Evolutionary conservation across 2,329 filamentous ascomycete species (phyloP).

Genomic region (Dendrostoma leiphaemia): DNA sequence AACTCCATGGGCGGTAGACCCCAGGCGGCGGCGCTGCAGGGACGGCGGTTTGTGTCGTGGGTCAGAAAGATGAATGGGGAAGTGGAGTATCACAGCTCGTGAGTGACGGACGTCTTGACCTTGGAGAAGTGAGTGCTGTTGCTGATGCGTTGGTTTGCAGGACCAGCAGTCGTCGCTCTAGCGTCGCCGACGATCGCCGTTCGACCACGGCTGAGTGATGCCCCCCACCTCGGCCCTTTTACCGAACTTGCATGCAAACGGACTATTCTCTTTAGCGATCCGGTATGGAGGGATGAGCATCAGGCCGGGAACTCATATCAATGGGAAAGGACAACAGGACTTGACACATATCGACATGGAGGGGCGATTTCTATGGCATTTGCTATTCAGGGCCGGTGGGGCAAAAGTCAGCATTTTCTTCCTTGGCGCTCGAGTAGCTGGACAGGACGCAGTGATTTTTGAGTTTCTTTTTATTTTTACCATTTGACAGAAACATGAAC

Average conservation of each 20-base stretch:
- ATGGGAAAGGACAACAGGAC: neutral
- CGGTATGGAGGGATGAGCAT: neutral
- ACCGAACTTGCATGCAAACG: too few species aligned
- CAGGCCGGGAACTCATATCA: neutral
- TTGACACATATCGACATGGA: too few species aligned
- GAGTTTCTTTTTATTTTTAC: too few species aligned
- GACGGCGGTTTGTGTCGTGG: constrained; percentile 11
- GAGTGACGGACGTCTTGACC: neutral
- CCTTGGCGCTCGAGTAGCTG: neutral
- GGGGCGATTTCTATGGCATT: neutral
- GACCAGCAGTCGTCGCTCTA: neutral
- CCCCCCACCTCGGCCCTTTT: neutral
- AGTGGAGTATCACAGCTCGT: neutral
- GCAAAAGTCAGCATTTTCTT: neutral
- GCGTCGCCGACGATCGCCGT: neutral
- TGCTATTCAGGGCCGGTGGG: neutral
- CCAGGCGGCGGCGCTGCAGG: constrained; percentile 13
- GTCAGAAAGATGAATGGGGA: constrained; percentile 9
- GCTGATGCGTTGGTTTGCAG: neutral
- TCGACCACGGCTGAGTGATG: neutral
- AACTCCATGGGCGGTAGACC: constrained; percentile 3
- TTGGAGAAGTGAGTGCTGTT: neutral
- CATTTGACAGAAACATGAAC: too few species aligned
- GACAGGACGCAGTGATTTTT: too few species aligned
- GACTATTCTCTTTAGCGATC: too few species aligned